Evolutionary conservation across 306 rosid species (phyloP).

Genomic region (Sindora glabra): DNA sequence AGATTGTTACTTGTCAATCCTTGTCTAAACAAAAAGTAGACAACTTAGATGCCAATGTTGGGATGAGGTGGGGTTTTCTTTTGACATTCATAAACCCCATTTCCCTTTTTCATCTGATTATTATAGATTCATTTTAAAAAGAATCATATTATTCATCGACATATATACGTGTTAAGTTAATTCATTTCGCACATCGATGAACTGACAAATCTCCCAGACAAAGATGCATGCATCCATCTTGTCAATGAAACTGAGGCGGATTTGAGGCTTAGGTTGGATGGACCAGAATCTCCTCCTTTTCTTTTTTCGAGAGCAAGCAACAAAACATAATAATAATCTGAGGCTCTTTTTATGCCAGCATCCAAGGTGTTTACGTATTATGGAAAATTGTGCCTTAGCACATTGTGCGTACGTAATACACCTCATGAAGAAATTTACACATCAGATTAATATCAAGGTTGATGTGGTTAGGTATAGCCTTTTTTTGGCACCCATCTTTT

Average conservation of each 20-base stretch:
- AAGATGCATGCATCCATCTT: not conserved
- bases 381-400: too few relatives aligned
- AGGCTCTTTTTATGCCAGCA: too few relatives aligned
- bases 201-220: slow-evolving; percentile 5
- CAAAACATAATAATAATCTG: too few relatives aligned
- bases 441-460: not conserved
- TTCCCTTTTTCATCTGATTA: not conserved
- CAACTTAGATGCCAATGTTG: slow-evolving; percentile 60
- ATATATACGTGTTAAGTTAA: not conserved
- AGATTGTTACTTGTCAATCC: slow-evolving; percentile 43
- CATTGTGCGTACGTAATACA: too few relatives aligned
- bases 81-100: slow-evolving; percentile 67
- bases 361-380: too few relatives aligned
- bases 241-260: not conserved
- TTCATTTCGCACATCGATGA: not conserved
- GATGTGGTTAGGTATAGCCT: not conserved
- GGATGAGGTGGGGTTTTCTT: slow-evolving; percentile 40
- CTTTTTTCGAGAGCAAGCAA: not conserved
- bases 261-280: not conserved
- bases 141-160: not conserved
- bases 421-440: too few relatives aligned
- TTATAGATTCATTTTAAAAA: not conserved
- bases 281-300: not conserved
- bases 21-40: slow-evolving; percentile 42
- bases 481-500: not conserved